Conservation (phyloP, 2,329 filamentous ascomycete species). For the Calonectria montana region DNA sequence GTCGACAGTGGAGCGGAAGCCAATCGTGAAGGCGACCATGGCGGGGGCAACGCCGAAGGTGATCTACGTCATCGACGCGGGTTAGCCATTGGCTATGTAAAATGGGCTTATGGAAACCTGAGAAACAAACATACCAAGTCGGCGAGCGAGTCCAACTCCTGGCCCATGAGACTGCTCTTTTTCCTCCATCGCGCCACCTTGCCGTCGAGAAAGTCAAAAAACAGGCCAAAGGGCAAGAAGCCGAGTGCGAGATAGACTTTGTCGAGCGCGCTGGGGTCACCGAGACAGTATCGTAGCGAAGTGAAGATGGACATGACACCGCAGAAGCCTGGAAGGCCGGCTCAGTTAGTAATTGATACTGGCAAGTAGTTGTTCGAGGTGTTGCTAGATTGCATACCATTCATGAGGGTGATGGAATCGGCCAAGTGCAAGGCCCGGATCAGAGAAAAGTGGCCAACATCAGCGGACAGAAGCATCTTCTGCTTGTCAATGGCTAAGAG, state of each 20-base stretch:
- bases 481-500: conserved; percentile 77
- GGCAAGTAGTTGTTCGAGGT: neutral
- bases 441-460: conserved; percentile 79
- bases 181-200: conserved; percentile 96
- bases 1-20: conserved; percentile 85
- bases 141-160: conserved; percentile 95
- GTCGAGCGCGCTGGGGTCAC: conserved; percentile 70
- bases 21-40: conserved; percentile 87
- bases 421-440: conserved; percentile 80
- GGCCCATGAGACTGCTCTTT: conserved; percentile 98
- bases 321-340: conserved; percentile 71
- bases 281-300: conserved; percentile 91
- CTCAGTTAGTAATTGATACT: neutral
- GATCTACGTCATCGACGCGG: conserved; percentile 67
- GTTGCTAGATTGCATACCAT: conserved; percentile 62
- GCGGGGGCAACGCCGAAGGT: conserved; percentile 95
- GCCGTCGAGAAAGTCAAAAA: conserved; percentile 98
- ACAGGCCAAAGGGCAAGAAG: conserved; percentile 92
- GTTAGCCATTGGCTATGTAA: conserved; percentile 20
- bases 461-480: conserved; percentile 75
- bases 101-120: neutral
- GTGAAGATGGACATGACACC: conserved; percentile 96
- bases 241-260: conserved; percentile 86
- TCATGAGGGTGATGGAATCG: conserved; percentile 85
- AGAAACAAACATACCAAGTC: conserved; percentile 76